These are phyloP conservation scores for Xylaria acuta DNA, from an alignment of 495 filamentous ascomycete genomes.

Conservation along the genomic window DNA sequence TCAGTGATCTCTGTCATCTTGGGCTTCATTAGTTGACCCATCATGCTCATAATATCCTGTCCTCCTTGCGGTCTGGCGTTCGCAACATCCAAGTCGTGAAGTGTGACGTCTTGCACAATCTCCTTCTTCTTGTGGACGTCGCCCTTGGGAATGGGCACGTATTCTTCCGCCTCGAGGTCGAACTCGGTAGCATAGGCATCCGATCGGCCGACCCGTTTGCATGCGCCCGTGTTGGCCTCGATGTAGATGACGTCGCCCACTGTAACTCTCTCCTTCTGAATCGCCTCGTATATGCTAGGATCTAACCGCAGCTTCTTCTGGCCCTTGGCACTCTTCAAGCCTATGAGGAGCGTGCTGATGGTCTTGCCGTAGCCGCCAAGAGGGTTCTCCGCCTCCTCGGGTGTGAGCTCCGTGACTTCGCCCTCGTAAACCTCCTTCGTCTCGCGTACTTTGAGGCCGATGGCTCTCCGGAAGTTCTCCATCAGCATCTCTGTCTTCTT, in stretches of 20 bases:
- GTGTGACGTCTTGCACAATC: constrained; percentile 97
- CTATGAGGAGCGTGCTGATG: constrained; percentile 87
- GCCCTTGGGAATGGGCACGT: constrained; percentile 97
- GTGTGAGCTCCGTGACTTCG: constrained; percentile 93
- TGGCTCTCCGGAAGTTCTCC: constrained; percentile 97
- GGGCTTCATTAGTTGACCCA: constrained; percentile 98
- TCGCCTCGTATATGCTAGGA: constrained; percentile 97
- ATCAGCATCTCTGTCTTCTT: constrained; percentile 99
- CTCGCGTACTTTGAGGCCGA: constrained; percentile 94
- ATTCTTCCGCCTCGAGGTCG: constrained; percentile 97
- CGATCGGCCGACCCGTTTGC: constrained; percentile 92
- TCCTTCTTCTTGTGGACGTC: constrained; percentile 99
- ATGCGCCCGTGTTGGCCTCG: constrained; percentile 96
- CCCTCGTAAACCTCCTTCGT: constrained; percentile 98
- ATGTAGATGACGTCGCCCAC: constrained; percentile 98
- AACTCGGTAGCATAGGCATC: constrained; percentile 98
- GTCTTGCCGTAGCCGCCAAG: constrained; percentile 93
- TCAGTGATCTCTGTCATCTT: constrained; percentile 99
- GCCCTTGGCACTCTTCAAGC: constrained; percentile 87
- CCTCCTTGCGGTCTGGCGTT: constrained; percentile 94
- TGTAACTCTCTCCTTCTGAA: constrained; percentile 95
- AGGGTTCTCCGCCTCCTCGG: constrained; percentile 98
- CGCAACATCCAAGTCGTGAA: constrained; percentile 95
- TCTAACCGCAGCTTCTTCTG: constrained; percentile 97
- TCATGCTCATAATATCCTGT: constrained; percentile 99